Percentiles rank a stretch among this genome's conserved stretches.
These are phyloP conservation scores for Setaria viridis DNA, from an alignment of 202 grass and related monocot genomes.

Conservation along the genomic window DNA sequence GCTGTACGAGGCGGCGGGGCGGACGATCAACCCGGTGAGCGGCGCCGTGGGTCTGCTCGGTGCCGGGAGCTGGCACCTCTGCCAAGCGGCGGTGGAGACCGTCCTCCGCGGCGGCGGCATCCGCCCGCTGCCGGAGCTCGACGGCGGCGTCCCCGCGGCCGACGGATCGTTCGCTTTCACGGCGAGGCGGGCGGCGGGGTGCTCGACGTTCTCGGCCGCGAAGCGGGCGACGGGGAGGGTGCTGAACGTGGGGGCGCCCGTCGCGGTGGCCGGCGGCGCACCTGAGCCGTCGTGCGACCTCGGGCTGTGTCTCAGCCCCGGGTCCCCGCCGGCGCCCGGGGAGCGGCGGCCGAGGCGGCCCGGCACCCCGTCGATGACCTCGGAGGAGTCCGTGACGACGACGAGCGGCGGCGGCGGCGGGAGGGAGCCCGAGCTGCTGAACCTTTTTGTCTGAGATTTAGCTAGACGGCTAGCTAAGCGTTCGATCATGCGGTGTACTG, in stretches of 20 bases:
- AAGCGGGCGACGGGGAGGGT: conserved; percentile 44
- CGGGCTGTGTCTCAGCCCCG: conserved; percentile 65
- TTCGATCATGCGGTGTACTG: neutral
- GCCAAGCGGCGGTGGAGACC: conserved; percentile 81
- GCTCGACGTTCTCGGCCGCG: conserved; percentile 62
- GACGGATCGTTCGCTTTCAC: conserved; percentile 1
- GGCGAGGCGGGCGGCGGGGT: conserved; percentile 46
- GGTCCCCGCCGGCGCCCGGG: neutral
- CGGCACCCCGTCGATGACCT: conserved; percentile 78
- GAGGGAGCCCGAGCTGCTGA: conserved; percentile 61
- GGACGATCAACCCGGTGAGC: conserved; percentile 94
- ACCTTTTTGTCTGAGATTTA: conserved; percentile 69
- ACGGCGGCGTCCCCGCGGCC: neutral
- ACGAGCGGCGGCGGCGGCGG: conserved; percentile 31
- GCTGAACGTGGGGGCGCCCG: neutral
- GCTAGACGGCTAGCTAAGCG: neutral
- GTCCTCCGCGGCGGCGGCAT: conserved; percentile 80
- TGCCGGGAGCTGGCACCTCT: conserved; percentile 85
- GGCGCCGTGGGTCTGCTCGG: conserved; percentile 84
- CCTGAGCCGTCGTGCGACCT: conserved; percentile 58
- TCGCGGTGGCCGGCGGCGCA: neutral
- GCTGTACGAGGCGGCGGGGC: conserved; percentile 89
- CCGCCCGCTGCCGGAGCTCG: conserved; percentile 59
- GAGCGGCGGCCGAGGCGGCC: conserved; percentile 51
- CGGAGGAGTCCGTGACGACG: conserved; percentile 79